phyloP scores from a whole-genome alignment of 179 eudicot species.

The Heliamphora pulchella region DNA sequence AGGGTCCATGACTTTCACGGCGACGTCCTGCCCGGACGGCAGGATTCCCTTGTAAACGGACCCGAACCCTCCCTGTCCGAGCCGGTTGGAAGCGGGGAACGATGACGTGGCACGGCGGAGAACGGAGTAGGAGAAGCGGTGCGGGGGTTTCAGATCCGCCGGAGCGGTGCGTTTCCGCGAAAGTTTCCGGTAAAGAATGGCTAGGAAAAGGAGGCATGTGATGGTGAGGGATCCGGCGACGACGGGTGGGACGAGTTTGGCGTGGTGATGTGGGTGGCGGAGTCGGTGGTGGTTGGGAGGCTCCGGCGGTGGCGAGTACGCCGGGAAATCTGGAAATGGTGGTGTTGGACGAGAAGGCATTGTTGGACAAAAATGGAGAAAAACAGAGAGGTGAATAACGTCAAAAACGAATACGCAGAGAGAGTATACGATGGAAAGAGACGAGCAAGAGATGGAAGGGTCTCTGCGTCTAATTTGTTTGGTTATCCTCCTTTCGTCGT shows the following conservation, averaged over 20 bases:
- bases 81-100: conserved; percentile 52
- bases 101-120: conserved; percentile 63
- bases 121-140: conserved; percentile 51
- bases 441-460: neutral
- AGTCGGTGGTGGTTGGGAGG: conserved; percentile 25
- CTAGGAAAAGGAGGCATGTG: conserved; percentile 18
- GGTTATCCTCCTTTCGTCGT: conserved; percentile 9
- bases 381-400: neutral
- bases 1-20: conserved; percentile 70
- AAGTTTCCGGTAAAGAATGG: conserved; percentile 36
- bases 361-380: conserved; percentile 11
- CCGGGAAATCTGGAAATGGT: conserved; percentile 15
- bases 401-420: conserved; percentile 5
- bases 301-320: conserved; percentile 29
- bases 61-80: conserved; percentile 87
- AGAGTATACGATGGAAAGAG: neutral
- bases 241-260: conserved; percentile 29
- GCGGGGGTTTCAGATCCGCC: conserved; percentile 37
- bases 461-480: neutral
- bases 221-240: conserved; percentile 33
- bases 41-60: conserved; percentile 59
- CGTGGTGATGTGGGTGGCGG: conserved; percentile 13
- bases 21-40: conserved; percentile 24
- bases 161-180: conserved; percentile 32
- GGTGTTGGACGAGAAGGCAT: conserved; percentile 42